Base-by-base conservation (phyloP, 2,329 filamentous ascomycete genomes). In the Talaromyces sp. region DNA sequence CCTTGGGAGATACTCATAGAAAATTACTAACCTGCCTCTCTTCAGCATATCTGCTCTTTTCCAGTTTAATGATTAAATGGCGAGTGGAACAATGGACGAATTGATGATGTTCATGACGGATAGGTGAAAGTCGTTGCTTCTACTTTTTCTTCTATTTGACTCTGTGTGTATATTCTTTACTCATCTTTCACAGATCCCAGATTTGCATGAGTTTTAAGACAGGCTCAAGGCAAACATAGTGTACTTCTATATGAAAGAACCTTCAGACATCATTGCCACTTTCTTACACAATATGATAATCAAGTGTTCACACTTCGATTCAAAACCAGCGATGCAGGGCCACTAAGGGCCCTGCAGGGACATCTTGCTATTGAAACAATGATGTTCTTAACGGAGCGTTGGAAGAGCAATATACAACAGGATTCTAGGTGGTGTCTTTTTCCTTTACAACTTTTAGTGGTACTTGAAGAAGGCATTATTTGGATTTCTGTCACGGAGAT, bases 301-400 rank as follows among this genome's bases (percentile, higher is more conserved):
- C 28, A 48, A 48, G 45, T 48, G 25, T 35, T 52, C 7, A 17
- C 33, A 52, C 33, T 52, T 52, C 28, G 19, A 22, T 21, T 37
- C 19, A 40, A 63, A 71, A 76, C 87, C 87, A 88, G 79, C 84
- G 87, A 85, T 89, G 87, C 86, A 85, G 81, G 53, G 70, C 70
- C 73, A 84, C 84, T 80, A 76, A 81, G 82, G 80, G 83, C 87
- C 53, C 80, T 82, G 87, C 87, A 87, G 82, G 87, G 81, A 78
- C 84, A 82, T 77, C 76, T 80, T 83, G 85, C 79, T 41, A 43
- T 60, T 64, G 61, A 78, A 87, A 83, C 57, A 82, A 84, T 81
- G 77, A 79, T 82, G 80, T 77, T 80, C 86, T 87, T 87, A 89
- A 90, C 87, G 88, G 87, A 90, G 84, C 87, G 85, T 88, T 89